These are phyloP conservation scores for Cyberlindnera mycetangii DNA, from an alignment of 805 yeast species.

Conservation along the genomic window DNA sequence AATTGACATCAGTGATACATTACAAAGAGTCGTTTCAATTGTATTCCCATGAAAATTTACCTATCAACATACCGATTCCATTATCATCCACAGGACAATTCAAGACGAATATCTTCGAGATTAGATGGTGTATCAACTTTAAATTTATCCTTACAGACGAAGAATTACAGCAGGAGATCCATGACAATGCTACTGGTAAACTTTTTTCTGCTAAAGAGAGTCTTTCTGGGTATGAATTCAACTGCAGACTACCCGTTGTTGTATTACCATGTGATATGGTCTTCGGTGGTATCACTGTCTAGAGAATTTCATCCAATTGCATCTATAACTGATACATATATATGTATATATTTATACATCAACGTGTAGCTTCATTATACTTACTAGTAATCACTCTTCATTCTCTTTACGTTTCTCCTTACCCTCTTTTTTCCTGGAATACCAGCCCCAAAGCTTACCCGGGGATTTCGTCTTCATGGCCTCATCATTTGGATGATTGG, in stretches of 20 bases:
- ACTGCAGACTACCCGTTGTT: conserved; percentile 42
- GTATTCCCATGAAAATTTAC: conserved; percentile 28
- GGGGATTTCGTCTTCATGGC: conserved; percentile 10
- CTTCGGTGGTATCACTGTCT: conserved; percentile 44
- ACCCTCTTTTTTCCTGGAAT: conserved; percentile 10
- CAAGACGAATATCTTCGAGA: conserved; percentile 37
- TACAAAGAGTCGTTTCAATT: conserved; percentile 32
- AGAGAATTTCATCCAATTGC: too few species aligned
- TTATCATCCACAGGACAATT: conserved; percentile 37
- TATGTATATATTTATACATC: too few species aligned
- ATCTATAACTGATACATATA: too few species aligned
- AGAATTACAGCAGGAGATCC: conserved; percentile 23
- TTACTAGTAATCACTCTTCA: neutral
- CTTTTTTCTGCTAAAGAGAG: conserved; percentile 32
- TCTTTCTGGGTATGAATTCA: conserved; percentile 39
- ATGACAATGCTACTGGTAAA: conserved; percentile 37
- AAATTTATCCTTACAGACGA: conserved; percentile 34
- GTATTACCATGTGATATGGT: conserved; percentile 44
- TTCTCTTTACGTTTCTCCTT: conserved; percentile 8
- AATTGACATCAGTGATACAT: conserved; percentile 20
- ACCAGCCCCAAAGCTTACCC: conserved; percentile 23
- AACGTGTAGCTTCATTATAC: neutral
- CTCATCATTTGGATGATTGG: too few species aligned
- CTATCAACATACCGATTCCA: conserved; percentile 35
- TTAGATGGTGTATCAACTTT: conserved; percentile 36